These are phyloP conservation scores for Falciphora oryzae DNA, from an alignment of 2,329 filamentous ascomycete genomes.

Conservation along the genomic window DNA sequence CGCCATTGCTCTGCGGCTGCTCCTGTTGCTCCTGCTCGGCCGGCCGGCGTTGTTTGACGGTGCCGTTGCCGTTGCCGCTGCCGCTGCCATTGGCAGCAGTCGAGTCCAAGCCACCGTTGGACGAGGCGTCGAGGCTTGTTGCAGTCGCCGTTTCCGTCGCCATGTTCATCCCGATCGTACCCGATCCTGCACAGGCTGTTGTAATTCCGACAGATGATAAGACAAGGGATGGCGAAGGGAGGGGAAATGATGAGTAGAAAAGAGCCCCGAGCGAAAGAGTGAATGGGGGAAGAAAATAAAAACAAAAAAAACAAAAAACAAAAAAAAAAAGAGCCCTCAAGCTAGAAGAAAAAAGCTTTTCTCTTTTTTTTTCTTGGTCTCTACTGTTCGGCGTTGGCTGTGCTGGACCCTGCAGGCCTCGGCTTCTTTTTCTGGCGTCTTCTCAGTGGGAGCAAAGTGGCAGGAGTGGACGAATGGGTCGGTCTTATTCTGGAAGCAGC, in stretches of 20 bases:
- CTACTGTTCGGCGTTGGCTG: background rate
- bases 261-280: background rate
- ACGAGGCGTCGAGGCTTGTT: constrained; percentile 6
- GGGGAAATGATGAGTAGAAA: background rate
- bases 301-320: background rate
- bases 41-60: background rate
- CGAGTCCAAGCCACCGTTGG: background rate
- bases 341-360: background rate
- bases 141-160: constrained; percentile 5
- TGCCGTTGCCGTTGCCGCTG: constrained; percentile 9
- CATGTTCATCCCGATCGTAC: background rate
- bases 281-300: background rate
- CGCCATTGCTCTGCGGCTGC: background rate
- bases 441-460: background rate
- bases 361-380: background rate
- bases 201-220: background rate
- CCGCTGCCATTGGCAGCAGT: constrained; percentile 20
- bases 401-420: background rate
- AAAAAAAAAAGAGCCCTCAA: background rate
- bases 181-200: background rate
- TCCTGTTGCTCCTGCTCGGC: background rate
- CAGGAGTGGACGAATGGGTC: background rate
- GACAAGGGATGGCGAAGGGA: too few species aligned
- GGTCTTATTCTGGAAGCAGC: background rate
- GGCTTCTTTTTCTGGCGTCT: constrained; percentile 1